Base-by-base conservation (phyloP, 2,329 filamentous ascomycete species). In the Tolypocladium album region DNA sequence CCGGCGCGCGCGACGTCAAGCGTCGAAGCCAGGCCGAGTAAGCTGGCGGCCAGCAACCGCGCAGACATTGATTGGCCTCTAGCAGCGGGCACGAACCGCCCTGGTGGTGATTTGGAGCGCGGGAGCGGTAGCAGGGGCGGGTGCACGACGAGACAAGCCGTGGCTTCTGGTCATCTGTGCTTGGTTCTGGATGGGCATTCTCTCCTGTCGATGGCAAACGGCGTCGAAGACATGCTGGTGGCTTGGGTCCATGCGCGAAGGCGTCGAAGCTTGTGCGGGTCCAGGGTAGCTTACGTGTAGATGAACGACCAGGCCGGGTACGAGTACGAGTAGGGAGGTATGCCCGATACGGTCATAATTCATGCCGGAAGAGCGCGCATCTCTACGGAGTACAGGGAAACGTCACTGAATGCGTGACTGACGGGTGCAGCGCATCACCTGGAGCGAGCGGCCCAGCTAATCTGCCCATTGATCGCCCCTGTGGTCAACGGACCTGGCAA, bases 51-150 rank as follows among this genome's bases (percentile, higher is more conserved):
- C 55, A 71, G 56, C 53, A 70, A 62, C 57, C 65, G 66, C 57
- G 66, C 64, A 59, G 63, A 63, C 70, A 72, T 73, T 17, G 47
- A 72, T 73, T 17, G 47, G 13, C 24, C 27, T 24, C 24, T 27
- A 27, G 24, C 24, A 9, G 45, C 47, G 47, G 27, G 27, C 47
- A 52, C 47, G 24, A 15, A 11, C 47, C 47, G 27, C 47, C 27
- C 11, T 8, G 27, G 4, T 20, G 4, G 31, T 52, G 27, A 27
- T 20, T 52, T 15, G 15, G 27, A 27, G 20, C 15, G 17, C 17
- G 27, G 27, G 15, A 17, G 47, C 34, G 5, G 17, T 9, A n/a
- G 27, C 27, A 31, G 47, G 17, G 3, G 17, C 47, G 27, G 27
- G 3, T 20, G 47, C 17, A 34, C 13, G 27, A 31, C 47, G 27